Evolutionary conservation across 2,329 filamentous ascomycete species (phyloP).

Genomic region (Diplocarpon mali): DNA sequence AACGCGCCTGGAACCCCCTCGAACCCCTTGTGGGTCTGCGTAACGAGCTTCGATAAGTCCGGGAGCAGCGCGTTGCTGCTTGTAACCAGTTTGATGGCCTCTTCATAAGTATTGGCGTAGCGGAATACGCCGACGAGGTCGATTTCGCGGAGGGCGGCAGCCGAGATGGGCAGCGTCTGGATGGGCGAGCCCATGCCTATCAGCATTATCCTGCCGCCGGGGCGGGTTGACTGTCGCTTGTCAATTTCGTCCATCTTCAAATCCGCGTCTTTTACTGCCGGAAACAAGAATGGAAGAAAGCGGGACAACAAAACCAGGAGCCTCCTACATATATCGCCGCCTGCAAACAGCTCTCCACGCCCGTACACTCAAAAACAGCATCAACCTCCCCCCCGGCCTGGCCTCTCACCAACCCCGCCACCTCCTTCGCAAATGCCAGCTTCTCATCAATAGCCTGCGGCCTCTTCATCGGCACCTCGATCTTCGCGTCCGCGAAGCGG

Average conservation of each 20-base stretch:
- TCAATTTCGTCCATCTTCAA: slow-evolving; percentile 5
- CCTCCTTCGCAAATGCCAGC: slow-evolving; percentile 27
- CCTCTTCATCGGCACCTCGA: slow-evolving; percentile 26
- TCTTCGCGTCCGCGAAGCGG: slow-evolving; percentile 24
- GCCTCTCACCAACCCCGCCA: slow-evolving; percentile 39
- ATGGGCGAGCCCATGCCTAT: slow-evolving; percentile 71
- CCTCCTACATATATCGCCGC: slow-evolving; percentile 41
- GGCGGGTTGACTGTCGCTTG: slow-evolving; percentile 39
- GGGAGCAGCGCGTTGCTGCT: slow-evolving; percentile 55
- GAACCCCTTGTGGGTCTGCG: slow-evolving; percentile 65
- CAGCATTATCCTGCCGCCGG: slow-evolving; percentile 61
- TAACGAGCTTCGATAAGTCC: slow-evolving; percentile 70
- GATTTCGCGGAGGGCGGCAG: slow-evolving; percentile 63
- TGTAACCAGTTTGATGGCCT: slow-evolving; percentile 78
- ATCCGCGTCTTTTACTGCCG: neutral
- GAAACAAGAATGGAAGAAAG: neutral
- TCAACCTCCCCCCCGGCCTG: slow-evolving; percentile 45
- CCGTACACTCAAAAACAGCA: slow-evolving; percentile 54
- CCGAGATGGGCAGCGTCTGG: slow-evolving; percentile 62
- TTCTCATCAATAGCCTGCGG: slow-evolving; percentile 24
- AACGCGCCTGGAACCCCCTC: slow-evolving; percentile 84
- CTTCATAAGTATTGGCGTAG: slow-evolving; percentile 82
- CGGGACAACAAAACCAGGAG: slow-evolving; percentile 32
- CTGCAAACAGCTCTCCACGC: slow-evolving; percentile 45
- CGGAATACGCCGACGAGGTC: slow-evolving; percentile 68